Evolutionary conservation across 2,329 filamentous ascomycete genomes (phyloP).

Genomic region (Emergomyces pasteurianus): DNA sequence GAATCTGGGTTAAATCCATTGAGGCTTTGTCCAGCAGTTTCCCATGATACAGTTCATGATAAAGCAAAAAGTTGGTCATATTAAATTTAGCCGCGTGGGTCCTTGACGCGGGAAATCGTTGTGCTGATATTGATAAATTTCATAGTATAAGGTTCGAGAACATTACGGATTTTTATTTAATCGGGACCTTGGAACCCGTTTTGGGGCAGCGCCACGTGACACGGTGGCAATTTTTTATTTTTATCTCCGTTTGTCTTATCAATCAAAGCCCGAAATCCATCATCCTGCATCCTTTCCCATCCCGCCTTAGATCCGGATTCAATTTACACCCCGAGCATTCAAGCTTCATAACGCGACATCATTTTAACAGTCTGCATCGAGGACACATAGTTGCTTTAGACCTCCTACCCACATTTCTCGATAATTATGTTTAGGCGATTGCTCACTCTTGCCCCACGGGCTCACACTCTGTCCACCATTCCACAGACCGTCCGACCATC

Average conservation of each 20-base stretch:
- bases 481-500: slow-evolving; percentile 36
- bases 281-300: neutral
- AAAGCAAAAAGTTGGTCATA: neutral
- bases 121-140: neutral
- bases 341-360: neutral
- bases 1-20: neutral
- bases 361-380: neutral
- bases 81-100: neutral
- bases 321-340: neutral
- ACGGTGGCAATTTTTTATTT: neutral
- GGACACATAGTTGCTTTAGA: neutral
- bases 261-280: neutral
- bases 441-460: slow-evolving; percentile 41
- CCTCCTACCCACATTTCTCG: neutral
- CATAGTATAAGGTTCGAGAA: neutral
- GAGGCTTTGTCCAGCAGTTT: neutral
- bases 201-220: too few relatives aligned
- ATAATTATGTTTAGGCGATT: slow-evolving; percentile 47
- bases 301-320: neutral
- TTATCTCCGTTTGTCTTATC: neutral
- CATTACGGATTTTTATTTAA: neutral
- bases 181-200: too few relatives aligned
- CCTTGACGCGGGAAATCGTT: neutral
- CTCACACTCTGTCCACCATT: slow-evolving; percentile 37
- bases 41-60: neutral